These are phyloP conservation scores for Nicotiana sylvestris DNA, from an alignment of 257 asterid species.

Conservation along the genomic window DNA sequence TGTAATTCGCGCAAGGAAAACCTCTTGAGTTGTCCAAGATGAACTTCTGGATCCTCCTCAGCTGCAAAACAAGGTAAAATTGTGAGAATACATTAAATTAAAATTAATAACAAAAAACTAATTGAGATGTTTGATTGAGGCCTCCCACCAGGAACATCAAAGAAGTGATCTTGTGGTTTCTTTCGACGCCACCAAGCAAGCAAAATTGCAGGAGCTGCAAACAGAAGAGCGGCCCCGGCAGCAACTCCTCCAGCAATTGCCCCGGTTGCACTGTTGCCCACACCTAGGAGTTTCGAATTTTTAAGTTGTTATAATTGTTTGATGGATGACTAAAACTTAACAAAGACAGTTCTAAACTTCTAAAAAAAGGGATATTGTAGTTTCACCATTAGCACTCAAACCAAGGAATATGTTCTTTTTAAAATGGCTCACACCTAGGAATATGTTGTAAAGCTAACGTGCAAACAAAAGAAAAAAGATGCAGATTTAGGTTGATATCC, in stretches of 20 bases:
- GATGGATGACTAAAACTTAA: not conserved
- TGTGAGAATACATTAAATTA: not conserved
- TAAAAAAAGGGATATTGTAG: not conserved
- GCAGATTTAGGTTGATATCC: not conserved
- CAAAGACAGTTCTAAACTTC: not conserved
- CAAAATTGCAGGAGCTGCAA: constrained; percentile 72
- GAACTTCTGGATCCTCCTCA: constrained; percentile 95
- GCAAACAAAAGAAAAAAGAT: not conserved
- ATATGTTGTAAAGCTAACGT: not conserved
- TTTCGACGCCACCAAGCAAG: constrained; percentile 71
- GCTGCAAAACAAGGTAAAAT: constrained; percentile 41
- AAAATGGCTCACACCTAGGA: not conserved
- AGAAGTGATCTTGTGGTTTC: constrained; percentile 82
- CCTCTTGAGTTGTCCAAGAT: constrained; percentile 84
- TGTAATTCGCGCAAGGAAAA: constrained; percentile 82
- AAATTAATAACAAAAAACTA: not conserved
- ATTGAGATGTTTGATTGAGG: constrained; percentile 7
- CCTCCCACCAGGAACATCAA: constrained; percentile 87
- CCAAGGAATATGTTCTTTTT: too few species aligned
- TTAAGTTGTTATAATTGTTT: not conserved
- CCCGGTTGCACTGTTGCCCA: constrained; percentile 65
- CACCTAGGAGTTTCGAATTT: constrained; percentile 31
- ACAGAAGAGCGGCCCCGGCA: constrained; percentile 89
- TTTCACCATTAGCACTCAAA: not conserved
- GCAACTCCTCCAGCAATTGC: constrained; percentile 93